phyloP scores from a whole-genome alignment of 495 filamentous ascomycete genomes.

The Cetradonia linearis region DNA sequence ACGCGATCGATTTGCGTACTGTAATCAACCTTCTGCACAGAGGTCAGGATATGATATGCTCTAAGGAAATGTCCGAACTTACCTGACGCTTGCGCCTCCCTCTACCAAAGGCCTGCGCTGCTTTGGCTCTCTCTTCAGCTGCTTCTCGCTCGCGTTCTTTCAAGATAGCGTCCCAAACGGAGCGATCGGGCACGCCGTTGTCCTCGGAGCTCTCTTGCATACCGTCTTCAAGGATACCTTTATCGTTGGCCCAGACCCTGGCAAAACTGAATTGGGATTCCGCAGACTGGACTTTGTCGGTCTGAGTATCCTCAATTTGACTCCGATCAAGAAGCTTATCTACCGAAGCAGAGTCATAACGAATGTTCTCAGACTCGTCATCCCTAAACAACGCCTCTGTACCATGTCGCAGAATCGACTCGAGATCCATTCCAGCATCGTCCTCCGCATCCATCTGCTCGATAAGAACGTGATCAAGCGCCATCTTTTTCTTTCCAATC shows the following conservation, averaged over 20 bases:
- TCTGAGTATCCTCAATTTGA: conserved; percentile 60
- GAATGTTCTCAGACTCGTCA: conserved; percentile 52
- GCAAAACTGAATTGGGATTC: conserved; percentile 83
- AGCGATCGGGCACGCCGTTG: conserved; percentile 37
- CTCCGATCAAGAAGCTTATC: conserved; percentile 83
- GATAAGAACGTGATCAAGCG: conserved; percentile 85
- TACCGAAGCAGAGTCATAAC: conserved; percentile 69
- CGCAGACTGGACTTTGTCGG: conserved; percentile 46
- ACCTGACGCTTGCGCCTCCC: conserved; percentile 56
- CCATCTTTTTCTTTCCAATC: conserved; percentile 91
- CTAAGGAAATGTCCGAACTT: neutral
- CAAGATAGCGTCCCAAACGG: conserved; percentile 82
- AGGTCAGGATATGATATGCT: neutral
- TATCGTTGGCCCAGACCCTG: conserved; percentile 83
- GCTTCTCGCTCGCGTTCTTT: conserved; percentile 70
- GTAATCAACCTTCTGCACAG: conserved; percentile 23
- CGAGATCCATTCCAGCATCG: conserved; percentile 62
- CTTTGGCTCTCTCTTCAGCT: conserved; percentile 50
- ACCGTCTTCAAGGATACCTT: conserved; percentile 49
- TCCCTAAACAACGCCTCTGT: conserved; percentile 78
- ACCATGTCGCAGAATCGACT: conserved; percentile 82
- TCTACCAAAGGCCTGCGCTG: conserved; percentile 63
- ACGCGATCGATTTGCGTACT: conserved; percentile 9
- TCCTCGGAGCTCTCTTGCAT: conserved; percentile 43
- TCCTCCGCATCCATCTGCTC: conserved; percentile 77